These are phyloP conservation scores for Trebouxia sp. DNA, from an alignment of 139 green algal species.

Conservation along the genomic window DNA sequence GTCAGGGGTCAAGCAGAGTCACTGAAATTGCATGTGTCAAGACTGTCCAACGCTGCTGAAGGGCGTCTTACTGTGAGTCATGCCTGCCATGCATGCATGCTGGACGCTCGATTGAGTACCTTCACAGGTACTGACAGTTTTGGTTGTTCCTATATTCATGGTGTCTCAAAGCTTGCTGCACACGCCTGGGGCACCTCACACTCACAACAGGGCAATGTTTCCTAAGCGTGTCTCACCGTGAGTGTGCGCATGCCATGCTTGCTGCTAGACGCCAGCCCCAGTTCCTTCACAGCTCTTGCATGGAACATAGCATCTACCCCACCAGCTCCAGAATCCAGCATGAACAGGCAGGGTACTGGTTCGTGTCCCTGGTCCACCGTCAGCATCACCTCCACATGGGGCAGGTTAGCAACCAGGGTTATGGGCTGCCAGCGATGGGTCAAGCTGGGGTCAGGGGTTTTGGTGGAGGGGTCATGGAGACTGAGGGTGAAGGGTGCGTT, in stretches of 20 bases:
- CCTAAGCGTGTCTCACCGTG: background rate
- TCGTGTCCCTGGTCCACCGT: background rate
- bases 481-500: conserved; percentile 16
- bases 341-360: conserved; percentile 38
- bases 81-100: background rate
- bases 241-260: conserved; percentile 14
- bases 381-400: conserved; percentile 9
- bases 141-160: background rate
- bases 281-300: conserved; percentile 37
- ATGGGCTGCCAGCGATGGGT: background rate
- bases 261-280: conserved; percentile 26
- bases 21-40: too few relatives aligned
- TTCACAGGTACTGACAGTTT: background rate
- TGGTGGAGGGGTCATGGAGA: background rate
- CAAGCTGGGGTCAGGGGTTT: background rate
- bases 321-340: conserved; percentile 55
- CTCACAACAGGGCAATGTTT: background rate
- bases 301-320: conserved; percentile 55
- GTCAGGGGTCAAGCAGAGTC: too few relatives aligned
- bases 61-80: too few relatives aligned
- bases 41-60: too few relatives aligned
- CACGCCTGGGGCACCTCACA: background rate
- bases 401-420: conserved; percentile 17
- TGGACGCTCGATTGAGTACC: too few relatives aligned
- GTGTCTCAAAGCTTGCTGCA: background rate